phyloP scores from a whole-genome alignment of 75 land plant species.

The Gnetum montanum region DNA sequence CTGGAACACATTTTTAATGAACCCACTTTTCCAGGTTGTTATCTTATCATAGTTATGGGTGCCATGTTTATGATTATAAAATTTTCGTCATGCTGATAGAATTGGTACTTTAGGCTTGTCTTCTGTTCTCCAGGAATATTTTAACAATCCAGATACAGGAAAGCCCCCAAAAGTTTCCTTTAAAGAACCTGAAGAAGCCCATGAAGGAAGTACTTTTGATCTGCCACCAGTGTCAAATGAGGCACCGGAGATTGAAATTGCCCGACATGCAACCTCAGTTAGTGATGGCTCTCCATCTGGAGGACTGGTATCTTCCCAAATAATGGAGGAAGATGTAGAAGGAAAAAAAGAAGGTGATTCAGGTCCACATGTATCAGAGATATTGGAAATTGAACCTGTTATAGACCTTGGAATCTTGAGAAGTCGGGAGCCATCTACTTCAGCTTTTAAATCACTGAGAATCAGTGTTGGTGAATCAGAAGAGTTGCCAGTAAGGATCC shows the following conservation, averaged over 20 bases:
- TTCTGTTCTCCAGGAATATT: neutral
- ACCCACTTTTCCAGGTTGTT: conserved; percentile 27
- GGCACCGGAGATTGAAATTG: conserved; percentile 1
- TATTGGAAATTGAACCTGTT: neutral
- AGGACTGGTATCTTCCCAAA: neutral
- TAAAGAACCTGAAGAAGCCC: neutral
- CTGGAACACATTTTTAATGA: conserved; percentile 21
- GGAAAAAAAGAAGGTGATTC: neutral
- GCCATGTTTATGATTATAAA: no score
- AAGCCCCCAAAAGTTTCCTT: neutral
- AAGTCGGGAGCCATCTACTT: neutral
- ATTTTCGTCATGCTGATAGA: neutral
- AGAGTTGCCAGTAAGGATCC: neutral
- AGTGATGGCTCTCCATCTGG: neutral
- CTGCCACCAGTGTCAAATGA: neutral
- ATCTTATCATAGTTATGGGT: neutral
- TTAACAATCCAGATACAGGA: neutral
- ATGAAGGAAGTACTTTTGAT: no score
- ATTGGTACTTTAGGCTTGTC: conserved; percentile 4
- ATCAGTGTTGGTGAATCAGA: neutral
- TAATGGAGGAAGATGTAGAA: neutral
- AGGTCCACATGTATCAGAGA: neutral
- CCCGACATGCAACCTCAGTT: conserved; percentile 1
- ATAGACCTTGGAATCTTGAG: neutral
- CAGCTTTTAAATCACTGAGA: conserved; percentile 1